Evolutionary conservation across 2,329 filamentous ascomycete species (phyloP), one percentile per base, ranked within the genome.

Genomic region (Fusarium cyanostomum): DNA sequence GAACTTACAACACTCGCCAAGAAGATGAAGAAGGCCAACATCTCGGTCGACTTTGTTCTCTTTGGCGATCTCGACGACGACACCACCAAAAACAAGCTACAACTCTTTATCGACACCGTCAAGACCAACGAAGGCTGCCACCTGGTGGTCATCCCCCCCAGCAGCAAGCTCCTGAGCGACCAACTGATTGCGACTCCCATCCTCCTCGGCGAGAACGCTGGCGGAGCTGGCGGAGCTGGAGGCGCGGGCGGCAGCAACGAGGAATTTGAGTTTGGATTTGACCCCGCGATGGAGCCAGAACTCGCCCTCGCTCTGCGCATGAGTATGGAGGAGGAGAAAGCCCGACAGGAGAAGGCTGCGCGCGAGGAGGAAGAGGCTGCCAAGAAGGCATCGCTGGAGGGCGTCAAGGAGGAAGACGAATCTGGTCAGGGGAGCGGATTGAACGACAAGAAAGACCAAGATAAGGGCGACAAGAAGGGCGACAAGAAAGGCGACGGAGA

Each of bases 1-100:
- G 88, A 90, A 51, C 87, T 99, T 46, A 86, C 94, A 62, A 92
- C 92, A 74, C 85, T 99, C 27, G 94, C 95, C 39, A 96, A 95
- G 83, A 96, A 95, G 82, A 96, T 98, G 93, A 98, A 98, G 88
- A 99, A 99, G 86, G 91, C 90, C 78, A 94, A 92, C 73, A 92
- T 97, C 59, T 92, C 89, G 61, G 92, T 99, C 74, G 95, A 99
- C 78, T 94, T 99, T 73, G 86, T 99, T 61, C 88, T 94, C 42
- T 99, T 99, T 72, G 95, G 95, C 68, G 94, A 99, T 71, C 85
- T 97, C 50, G 92, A 95, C 67, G 92, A 94, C 70, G 92, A 96
- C 67, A 92, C 90, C 63, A 91, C 91, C 52, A 87, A 91, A 76
- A 94, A 95, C 80, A 98, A 98, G 82, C 87, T 99, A 51, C 89